phyloP scores from a whole-genome alignment of 164 flowering plant genomes.

The Protea cynaroides region DNA sequence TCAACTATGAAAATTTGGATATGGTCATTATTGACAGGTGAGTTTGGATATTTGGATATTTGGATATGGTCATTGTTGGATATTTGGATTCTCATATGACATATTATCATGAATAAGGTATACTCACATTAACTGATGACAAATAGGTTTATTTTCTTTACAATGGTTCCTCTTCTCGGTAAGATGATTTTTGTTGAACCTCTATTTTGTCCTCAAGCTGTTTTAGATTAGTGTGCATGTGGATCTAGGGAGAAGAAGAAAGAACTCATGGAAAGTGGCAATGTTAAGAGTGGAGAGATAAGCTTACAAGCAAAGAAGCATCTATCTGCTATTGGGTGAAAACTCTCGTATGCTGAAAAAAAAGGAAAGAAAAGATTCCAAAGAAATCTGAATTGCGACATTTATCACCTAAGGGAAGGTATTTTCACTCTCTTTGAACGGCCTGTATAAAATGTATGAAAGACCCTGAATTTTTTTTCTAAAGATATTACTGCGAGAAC shows the following conservation, averaged over 20 bases:
- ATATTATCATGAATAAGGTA: too few relatives aligned
- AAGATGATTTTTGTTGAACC: slow-evolving; percentile 14
- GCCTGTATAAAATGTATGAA: slow-evolving; percentile 44
- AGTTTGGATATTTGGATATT: too few relatives aligned
- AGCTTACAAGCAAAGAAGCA: slow-evolving; percentile 41
- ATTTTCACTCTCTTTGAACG: slow-evolving; percentile 34
- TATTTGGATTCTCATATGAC: too few relatives aligned
- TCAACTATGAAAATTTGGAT: too few relatives aligned
- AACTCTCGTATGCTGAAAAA: slow-evolving; percentile 1
- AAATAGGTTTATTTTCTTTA: too few relatives aligned
- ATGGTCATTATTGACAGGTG: too few relatives aligned
- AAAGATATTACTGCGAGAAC: too few relatives aligned
- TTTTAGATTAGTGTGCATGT: slow-evolving; percentile 22
- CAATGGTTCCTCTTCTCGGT: too few relatives aligned
- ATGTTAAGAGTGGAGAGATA: not conserved
- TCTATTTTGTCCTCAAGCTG: slow-evolving; percentile 49
- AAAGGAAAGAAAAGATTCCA: slow-evolving; percentile 9
- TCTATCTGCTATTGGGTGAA: slow-evolving; percentile 58
- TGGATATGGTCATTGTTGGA: too few relatives aligned
- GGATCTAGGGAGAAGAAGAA: not conserved
- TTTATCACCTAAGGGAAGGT: slow-evolving; percentile 34
- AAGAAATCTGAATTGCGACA: slow-evolving; percentile 37
- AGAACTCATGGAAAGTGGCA: not conserved
- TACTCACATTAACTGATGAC: too few relatives aligned
- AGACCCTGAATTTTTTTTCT: not conserved